These are phyloP conservation scores for Cucurbita maxima DNA, from an alignment of 306 rosid genomes.

Conservation along the genomic window DNA sequence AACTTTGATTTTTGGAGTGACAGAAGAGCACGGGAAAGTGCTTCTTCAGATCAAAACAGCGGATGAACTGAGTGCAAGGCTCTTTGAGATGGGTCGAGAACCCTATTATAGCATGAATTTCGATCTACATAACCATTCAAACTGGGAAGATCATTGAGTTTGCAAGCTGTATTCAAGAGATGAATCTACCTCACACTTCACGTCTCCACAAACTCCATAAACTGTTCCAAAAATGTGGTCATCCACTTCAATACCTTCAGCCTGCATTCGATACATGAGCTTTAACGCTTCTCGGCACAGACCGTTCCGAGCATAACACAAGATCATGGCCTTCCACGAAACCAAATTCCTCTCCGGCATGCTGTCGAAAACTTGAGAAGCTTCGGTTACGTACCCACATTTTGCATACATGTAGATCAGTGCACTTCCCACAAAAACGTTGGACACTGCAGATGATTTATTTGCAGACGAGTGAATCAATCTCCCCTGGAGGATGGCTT, in stretches of 20 bases:
- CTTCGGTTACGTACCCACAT: conserved; percentile 65
- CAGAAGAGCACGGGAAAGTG: not conserved
- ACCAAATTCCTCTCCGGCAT: conserved; percentile 73
- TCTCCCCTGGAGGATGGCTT: conserved; percentile 40
- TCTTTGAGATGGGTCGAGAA: not conserved
- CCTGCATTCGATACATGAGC: conserved; percentile 71
- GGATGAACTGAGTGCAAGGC: not conserved
- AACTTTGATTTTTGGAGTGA: not conserved
- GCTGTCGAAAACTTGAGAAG: conserved; percentile 57
- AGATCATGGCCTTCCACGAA: conserved; percentile 82
- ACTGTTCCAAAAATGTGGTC: conserved; percentile 54
- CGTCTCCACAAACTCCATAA: conserved; percentile 47
- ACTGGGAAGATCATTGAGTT: conserved; percentile 13
- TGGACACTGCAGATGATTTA: conserved; percentile 47
- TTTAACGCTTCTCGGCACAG: conserved; percentile 58
- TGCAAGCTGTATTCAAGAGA: conserved; percentile 23
- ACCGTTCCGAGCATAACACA: conserved; percentile 78
- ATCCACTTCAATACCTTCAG: conserved; percentile 64
- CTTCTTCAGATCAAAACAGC: not conserved
- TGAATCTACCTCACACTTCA: conserved; percentile 22
- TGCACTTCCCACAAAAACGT: conserved; percentile 78
- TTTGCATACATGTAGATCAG: conserved; percentile 70
- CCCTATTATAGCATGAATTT: not conserved
- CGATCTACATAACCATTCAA: not conserved
- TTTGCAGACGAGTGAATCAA: conserved; percentile 65